A percentile compares a stretch with the other conserved stretches of the same genome.
These are phyloP conservation scores for Pseudonitzschia multiseries DNA, from an alignment of 108 stramenopile genomes.

Conservation along the genomic window DNA sequence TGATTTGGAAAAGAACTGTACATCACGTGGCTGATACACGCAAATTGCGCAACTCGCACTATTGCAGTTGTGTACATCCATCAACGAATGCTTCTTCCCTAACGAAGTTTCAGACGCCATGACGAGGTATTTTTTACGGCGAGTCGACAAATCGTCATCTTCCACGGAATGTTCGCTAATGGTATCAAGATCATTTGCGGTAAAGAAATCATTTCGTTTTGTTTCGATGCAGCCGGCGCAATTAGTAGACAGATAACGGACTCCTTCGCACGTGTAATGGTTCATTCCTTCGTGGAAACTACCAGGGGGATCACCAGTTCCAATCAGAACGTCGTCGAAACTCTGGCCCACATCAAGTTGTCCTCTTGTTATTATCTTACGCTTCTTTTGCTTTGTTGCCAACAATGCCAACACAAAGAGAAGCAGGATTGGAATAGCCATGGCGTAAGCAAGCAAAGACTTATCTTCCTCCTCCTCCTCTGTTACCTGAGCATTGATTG, in stretches of 20 bases:
- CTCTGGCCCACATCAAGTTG: not conserved
- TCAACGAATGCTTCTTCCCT: constrained; percentile 28
- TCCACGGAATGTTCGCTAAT: constrained; percentile 10
- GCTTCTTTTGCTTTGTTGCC: not conserved
- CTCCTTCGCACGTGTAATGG: constrained; percentile 48
- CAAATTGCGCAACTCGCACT: constrained; percentile 43
- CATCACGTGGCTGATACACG: constrained; percentile 28
- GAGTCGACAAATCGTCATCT: constrained; percentile 28
- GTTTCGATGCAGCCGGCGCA: constrained; percentile 45
- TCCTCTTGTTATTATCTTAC: not conserved
- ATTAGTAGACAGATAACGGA: constrained; percentile 49
- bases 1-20: constrained; percentile 16
- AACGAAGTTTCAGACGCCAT: constrained; percentile 12
- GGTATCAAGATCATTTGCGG: constrained; percentile 22
- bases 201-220: constrained; percentile 17
- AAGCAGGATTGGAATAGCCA: constrained; percentile 1
- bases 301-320: constrained; percentile 54
- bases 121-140: constrained; percentile 20
- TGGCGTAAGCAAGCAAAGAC: constrained; percentile 6
- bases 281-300: constrained; percentile 52
- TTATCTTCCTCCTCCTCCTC: constrained; percentile 14
- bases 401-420: constrained; percentile 2
- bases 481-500: not conserved
- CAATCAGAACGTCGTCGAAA: constrained; percentile 19
- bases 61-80: constrained; percentile 49